Conservation (phyloP, 2,329 filamentous ascomycete species). For the Neonectria coccinea region DNA sequence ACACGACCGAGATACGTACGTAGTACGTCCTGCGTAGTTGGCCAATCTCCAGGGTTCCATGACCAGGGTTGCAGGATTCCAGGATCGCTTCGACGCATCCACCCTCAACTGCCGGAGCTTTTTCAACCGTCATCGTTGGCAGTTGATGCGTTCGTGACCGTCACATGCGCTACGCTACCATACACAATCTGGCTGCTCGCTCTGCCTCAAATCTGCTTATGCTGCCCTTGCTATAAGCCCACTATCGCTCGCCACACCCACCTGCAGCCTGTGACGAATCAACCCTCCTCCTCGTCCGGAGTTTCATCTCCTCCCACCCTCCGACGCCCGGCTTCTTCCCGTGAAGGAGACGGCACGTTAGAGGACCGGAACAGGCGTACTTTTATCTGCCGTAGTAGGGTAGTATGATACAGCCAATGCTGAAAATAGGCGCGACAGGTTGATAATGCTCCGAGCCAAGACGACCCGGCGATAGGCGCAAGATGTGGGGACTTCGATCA, state of each 20-base stretch:
- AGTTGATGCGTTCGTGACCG: constrained; percentile 20
- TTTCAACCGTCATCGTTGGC: constrained; percentile 27
- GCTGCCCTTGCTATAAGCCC: constrained; percentile 28
- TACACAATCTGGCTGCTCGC: constrained; percentile 9
- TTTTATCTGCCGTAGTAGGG: not conserved
- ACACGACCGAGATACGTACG: constrained; percentile 5
- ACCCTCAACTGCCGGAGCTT: constrained; percentile 38
- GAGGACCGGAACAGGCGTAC: constrained; percentile 4
- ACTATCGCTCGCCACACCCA: constrained; percentile 11
- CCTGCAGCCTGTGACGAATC: constrained; percentile 28
- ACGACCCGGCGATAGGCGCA: constrained; percentile 10
- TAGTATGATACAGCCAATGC: constrained; percentile 15
- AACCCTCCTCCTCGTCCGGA: constrained; percentile 20
- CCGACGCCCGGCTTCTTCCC: not conserved
- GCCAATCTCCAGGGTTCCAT: constrained; percentile 28
- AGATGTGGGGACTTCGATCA: constrained; percentile 12
- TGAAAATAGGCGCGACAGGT: constrained; percentile 26
- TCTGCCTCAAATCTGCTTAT: constrained; percentile 18
- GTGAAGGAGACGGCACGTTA: constrained; percentile 2
- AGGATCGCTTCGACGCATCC: constrained; percentile 29
- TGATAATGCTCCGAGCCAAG: not conserved
- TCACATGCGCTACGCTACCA: constrained; percentile 29
- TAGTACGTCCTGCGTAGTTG: constrained; percentile 1
- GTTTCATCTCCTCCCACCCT: constrained; percentile 16
- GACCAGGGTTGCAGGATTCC: constrained; percentile 31